Conservation (phyloP, 768 basidiomycete species). For the Tulasnella sp. region DNA sequence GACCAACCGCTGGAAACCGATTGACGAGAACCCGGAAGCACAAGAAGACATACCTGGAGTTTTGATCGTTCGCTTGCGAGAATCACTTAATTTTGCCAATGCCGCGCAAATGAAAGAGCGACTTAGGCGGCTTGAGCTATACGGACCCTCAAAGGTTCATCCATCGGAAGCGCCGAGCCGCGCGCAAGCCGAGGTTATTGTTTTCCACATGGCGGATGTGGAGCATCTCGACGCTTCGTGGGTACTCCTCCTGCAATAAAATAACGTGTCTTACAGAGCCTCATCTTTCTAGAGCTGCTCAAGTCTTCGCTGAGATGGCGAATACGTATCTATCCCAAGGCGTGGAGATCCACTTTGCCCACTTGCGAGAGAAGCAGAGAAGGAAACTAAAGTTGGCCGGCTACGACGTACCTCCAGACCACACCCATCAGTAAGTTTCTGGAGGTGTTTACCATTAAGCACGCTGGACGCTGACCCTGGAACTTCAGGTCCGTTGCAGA, state of each 20-base stretch:
- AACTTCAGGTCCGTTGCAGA: slow-evolving; percentile 9
- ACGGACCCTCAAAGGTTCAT: slow-evolving; percentile 33
- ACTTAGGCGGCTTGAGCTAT: slow-evolving; percentile 39
- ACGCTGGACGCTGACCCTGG: background rate
- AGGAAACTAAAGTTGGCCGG: slow-evolving; percentile 43
- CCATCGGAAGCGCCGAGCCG: slow-evolving; percentile 86
- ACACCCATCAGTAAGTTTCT: slow-evolving; percentile 7
- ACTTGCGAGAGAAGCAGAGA: slow-evolving; percentile 41
- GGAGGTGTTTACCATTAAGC: background rate
- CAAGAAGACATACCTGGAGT: slow-evolving; percentile 79
- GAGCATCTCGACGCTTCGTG: slow-evolving; percentile 90
- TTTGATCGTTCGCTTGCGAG: slow-evolving; percentile 85
- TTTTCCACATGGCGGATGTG: slow-evolving; percentile 94
- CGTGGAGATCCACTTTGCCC: slow-evolving; percentile 45
- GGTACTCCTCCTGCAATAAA: slow-evolving; percentile 42
- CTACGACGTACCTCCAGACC: slow-evolving; percentile 33
- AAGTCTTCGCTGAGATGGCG: slow-evolving; percentile 78
- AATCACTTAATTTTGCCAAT: slow-evolving; percentile 94
- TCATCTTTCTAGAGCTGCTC: slow-evolving; percentile 64
- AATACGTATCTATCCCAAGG: slow-evolving; percentile 60
- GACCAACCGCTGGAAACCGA: slow-evolving; percentile 86
- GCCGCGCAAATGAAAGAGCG: slow-evolving; percentile 87
- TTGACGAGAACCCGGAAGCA: slow-evolving; percentile 84
- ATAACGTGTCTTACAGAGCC: background rate
- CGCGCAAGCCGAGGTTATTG: slow-evolving; percentile 71